Evolutionary conservation across 306 rosid species (phyloP).

Genomic region (Sicyos edulis): DNA sequence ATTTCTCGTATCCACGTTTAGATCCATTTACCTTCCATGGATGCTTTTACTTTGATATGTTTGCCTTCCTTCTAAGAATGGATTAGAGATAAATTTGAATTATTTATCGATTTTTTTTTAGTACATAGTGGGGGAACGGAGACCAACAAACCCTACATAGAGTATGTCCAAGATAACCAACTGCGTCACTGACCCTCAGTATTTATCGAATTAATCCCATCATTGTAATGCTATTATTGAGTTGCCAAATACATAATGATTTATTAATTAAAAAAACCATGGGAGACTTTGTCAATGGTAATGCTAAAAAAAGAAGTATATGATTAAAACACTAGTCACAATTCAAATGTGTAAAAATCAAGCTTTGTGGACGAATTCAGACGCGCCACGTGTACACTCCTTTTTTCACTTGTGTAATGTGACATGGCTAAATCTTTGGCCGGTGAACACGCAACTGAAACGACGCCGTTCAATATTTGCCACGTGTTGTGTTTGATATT

Average conservation of each 20-base stretch:
- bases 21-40: too few species aligned
- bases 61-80: too few species aligned
- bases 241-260: background rate
- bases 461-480: background rate
- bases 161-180: too few species aligned
- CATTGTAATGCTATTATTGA: background rate
- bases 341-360: constrained; percentile 4
- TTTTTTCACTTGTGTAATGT: background rate
- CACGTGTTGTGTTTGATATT: background rate
- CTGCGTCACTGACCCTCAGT: too few species aligned
- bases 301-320: constrained; percentile 9
- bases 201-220: background rate
- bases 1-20: too few species aligned
- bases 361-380: background rate
- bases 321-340: constrained; percentile 1
- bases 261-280: background rate
- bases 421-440: background rate
- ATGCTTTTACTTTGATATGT: too few species aligned
- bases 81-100: background rate
- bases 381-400: background rate
- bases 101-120: background rate
- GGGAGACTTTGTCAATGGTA: background rate
- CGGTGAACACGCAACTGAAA: constrained; percentile 3
- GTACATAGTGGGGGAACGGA: too few species aligned
- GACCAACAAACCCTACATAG: too few species aligned